Conservation (phyloP, 2,329 filamentous ascomycete species). For the Huntiella decipiens region DNA sequence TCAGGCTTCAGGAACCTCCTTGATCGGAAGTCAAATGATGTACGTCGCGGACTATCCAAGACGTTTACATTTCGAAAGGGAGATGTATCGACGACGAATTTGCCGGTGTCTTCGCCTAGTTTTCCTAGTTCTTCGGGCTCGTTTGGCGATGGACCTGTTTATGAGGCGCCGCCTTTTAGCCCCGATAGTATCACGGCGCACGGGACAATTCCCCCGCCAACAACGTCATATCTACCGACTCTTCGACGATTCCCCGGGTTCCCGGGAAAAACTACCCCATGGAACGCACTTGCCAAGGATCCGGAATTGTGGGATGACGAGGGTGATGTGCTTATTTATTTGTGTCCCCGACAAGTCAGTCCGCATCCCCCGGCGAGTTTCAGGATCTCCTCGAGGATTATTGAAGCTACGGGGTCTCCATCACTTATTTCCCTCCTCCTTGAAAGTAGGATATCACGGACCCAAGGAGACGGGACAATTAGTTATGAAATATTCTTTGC, state of each 20-base stretch:
- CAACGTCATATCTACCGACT: conserved; percentile 16
- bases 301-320: conserved; percentile 42
- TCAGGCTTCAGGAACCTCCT: conserved; percentile 32
- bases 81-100: too few species aligned
- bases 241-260: conserved; percentile 35
- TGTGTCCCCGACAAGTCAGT: conserved; percentile 26
- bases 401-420: conserved; percentile 37
- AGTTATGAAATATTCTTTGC: conserved; percentile 46
- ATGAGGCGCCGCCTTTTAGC: conserved; percentile 8
- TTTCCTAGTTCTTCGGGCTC: neutral
- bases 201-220: neutral
- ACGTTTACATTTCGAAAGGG: conserved; percentile 31
- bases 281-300: conserved; percentile 40
- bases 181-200: conserved; percentile 7
- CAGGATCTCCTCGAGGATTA: conserved; percentile 36
- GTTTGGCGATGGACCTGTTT: too few species aligned
- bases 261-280: conserved; percentile 26
- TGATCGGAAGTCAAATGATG: conserved; percentile 36
- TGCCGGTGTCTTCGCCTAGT: neutral
- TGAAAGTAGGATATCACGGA: too few species aligned
- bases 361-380: conserved; percentile 33
- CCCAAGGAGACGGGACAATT: conserved; percentile 24
- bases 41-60: conserved; percentile 33
- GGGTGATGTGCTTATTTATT: conserved; percentile 39
- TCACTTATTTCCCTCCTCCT: conserved; percentile 30